phyloP scores from a whole-genome alignment of 73 alveolate species.

The Paramecium tetraurelia region DNA sequence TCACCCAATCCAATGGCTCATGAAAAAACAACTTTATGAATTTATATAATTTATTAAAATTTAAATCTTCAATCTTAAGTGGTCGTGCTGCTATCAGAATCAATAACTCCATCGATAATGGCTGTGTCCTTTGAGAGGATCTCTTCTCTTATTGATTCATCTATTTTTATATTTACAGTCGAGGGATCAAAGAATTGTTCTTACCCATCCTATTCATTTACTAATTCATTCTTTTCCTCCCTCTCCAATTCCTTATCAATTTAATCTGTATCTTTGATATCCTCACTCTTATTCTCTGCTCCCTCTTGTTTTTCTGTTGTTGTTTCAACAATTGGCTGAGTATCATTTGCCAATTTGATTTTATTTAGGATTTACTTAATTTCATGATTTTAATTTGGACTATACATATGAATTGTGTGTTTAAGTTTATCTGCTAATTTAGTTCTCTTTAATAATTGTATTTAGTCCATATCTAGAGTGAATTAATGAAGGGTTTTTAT shows the following conservation, averaged over 20 bases:
- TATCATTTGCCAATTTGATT: background rate
- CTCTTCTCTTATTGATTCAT: background rate
- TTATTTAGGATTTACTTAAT: background rate
- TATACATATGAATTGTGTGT: slow-evolving; percentile 3
- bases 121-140: background rate
- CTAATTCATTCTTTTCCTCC: background rate
- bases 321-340: background rate
- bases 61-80: background rate
- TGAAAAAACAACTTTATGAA: background rate
- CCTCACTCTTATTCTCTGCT: background rate
- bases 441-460: background rate
- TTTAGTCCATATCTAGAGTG: background rate
- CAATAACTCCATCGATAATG: background rate
- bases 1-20: background rate
- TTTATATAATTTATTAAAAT: background rate
- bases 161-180: background rate
- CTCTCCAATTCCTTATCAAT: background rate
- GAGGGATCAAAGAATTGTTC: background rate
- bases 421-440: background rate
- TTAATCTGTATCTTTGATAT: background rate
- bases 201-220: background rate
- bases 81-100: background rate
- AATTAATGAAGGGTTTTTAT: background rate
- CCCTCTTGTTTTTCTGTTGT: background rate
- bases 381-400: background rate